Evolutionary conservation across 139 green algal species (phyloP).

Genomic region (Chlorella ohadii): DNA sequence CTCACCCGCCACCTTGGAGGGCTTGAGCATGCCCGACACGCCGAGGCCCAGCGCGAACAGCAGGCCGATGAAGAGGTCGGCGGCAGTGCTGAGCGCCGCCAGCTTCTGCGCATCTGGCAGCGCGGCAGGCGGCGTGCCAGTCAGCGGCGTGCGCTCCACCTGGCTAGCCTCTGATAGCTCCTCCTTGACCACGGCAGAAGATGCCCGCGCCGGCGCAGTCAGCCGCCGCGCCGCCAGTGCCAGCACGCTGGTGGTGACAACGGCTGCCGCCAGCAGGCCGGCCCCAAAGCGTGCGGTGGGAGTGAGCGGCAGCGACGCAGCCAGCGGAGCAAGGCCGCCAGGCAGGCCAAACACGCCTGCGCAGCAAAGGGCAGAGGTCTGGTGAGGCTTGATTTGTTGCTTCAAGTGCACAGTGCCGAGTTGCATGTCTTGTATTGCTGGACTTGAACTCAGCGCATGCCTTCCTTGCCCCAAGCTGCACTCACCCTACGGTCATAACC

Average conservation of each 20-base stretch:
- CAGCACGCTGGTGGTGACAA: background rate
- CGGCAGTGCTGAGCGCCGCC: background rate
- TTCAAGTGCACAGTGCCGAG: too few species aligned
- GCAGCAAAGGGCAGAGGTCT: too few species aligned
- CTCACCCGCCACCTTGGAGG: constrained; percentile 64
- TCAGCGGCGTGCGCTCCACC: background rate
- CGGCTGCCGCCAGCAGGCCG: constrained; percentile 15
- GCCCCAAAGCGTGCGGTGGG: background rate
- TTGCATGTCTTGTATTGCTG: too few species aligned
- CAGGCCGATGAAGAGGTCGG: constrained; percentile 53
- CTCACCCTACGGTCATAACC: too few species aligned
- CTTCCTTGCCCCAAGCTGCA: too few species aligned
- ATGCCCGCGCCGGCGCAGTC: background rate
- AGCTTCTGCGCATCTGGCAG: constrained; percentile 18
- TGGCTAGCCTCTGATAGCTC: background rate
- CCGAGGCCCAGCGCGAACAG: constrained; percentile 79
- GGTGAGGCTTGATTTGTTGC: too few species aligned
- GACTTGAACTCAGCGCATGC: too few species aligned
- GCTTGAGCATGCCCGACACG: constrained; percentile 74
- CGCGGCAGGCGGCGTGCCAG: background rate
- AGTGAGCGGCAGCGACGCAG: background rate
- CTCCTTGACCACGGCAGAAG: constrained; percentile 16
- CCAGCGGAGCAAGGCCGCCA: constrained; percentile 10
- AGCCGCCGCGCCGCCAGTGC: background rate
- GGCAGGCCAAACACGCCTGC: constrained; percentile 22